These are phyloP conservation scores for Zanthoxylum bungeanum DNA, from an alignment of 345 rosid species.

Conservation along the genomic window DNA sequence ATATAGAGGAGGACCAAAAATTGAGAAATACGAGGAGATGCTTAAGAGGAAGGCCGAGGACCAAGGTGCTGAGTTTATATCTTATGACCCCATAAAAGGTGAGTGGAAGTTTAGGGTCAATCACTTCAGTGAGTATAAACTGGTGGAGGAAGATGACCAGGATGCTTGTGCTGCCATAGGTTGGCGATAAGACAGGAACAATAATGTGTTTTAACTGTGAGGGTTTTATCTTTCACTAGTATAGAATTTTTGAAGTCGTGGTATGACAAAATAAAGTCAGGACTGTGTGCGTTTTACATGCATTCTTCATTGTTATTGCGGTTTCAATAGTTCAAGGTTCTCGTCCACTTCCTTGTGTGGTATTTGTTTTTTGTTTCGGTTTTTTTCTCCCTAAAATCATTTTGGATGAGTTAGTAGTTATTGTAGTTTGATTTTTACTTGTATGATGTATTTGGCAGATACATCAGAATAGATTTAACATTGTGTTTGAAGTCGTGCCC, in stretches of 20 bases:
- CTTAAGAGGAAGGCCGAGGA: slow-evolving; percentile 82
- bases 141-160: slow-evolving; percentile 43
- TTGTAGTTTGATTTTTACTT: not conserved
- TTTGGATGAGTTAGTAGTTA: not conserved
- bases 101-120: slow-evolving; percentile 91
- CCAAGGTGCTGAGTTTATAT: slow-evolving; percentile 85
- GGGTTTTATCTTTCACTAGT: slow-evolving; percentile 12
- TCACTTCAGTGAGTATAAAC: slow-evolving; percentile 73
- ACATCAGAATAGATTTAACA: not conserved
- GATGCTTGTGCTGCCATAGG: slow-evolving; percentile 4
- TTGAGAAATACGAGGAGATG: slow-evolving; percentile 82
- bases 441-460: not conserved
- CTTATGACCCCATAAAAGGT: slow-evolving; percentile 71
- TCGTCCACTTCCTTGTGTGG: not conserved
- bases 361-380: not conserved
- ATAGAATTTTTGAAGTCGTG: slow-evolving; percentile 12
- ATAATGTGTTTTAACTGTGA: not conserved
- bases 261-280: not conserved
- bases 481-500: too few species aligned
- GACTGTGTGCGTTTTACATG: not conserved
- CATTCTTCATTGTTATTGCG: not conserved
- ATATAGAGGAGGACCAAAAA: slow-evolving; percentile 57
- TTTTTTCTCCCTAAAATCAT: not conserved
- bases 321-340: not conserved
- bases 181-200: slow-evolving; percentile 19